Base-by-base conservation (phyloP, 495 filamentous ascomycete genomes). In the Aspergillus avenaceus region DNA sequence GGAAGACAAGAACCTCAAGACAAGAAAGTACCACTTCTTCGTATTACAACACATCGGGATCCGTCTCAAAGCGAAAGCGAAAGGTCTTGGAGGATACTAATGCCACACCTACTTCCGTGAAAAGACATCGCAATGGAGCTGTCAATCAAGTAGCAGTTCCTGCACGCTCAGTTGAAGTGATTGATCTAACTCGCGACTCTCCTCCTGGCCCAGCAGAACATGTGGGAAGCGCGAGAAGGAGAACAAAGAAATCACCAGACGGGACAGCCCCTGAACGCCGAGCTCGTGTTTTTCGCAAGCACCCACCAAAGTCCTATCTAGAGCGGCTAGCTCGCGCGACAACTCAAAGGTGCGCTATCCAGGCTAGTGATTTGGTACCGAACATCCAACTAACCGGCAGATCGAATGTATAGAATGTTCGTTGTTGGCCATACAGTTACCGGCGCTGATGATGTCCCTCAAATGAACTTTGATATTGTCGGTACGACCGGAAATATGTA, bases 401-500 rank as follows among this genome's bases (percentile, higher is more conserved):
- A 7, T 8, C n/a, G 28, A n/a, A 12, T n/a, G 3, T 28, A 1
- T 47, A 82, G 81, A 22, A 83, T 87, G 77, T 82, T 76, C 50
- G 72, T 85, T 5, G 65, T 84, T 5, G 65, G 71, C 29, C 72
- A 83, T 21, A 68, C 56, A 14, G 69, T 80, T 5, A 49, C 47
- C 22, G 69, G 66, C 11, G 72, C 69, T 5, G 61, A 65, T 3
- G 61, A 73, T 0, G 49, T 53, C 3, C 81, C 74, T 2, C 64
- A 74, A 27, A 78, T 87, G 49, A 68, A 58, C 1, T 80, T 92
- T 55, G 78, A 85, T 28, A 69, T 95, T 41, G 84, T 84, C 12
- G 89, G 89, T 21, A 78, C 84, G 6, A 88, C 84, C 3, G 88
- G 87, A 5, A 90, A 91, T 56, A 69, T 91, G 40, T 95, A 95